Evolutionary conservation across 148 eudicot species (phyloP).

Genomic region (Arbutus unedo): DNA sequence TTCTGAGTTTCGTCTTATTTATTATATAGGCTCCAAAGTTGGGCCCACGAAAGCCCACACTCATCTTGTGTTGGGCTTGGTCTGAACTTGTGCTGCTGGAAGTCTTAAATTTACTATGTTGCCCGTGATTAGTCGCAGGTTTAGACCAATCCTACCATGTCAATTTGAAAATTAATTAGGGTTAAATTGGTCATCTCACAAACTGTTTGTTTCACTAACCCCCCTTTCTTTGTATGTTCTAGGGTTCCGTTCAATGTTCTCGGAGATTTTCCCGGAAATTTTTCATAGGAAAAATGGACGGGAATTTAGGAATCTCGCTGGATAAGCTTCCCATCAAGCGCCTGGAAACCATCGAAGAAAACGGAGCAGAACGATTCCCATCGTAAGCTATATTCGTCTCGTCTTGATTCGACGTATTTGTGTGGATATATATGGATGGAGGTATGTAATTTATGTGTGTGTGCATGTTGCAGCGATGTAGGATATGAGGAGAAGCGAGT

Average conservation of each 20-base stretch:
- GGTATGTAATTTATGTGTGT: neutral
- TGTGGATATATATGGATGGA: neutral
- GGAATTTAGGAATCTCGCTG: conserved; percentile 54
- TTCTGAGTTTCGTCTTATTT: too few species aligned
- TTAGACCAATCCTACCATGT: neutral
- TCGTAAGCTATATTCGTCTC: conserved; percentile 33
- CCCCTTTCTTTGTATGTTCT: neutral
- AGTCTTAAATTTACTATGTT: too few species aligned
- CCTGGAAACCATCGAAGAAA: conserved; percentile 70
- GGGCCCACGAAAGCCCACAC: too few species aligned
- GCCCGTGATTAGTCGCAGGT: too few species aligned
- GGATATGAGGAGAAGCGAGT: conserved; percentile 80
- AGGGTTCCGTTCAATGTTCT: neutral
- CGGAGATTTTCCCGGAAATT: conserved; percentile 6
- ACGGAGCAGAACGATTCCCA: conserved; percentile 77
- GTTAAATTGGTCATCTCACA: neutral
- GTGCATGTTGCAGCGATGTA: conserved; percentile 47
- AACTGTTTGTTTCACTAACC: neutral
- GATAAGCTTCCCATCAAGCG: conserved; percentile 95
- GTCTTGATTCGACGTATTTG: neutral
- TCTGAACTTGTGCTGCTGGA: too few species aligned
- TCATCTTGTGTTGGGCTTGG: too few species aligned
- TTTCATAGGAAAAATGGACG: conserved; percentile 32
- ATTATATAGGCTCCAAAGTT: too few species aligned
- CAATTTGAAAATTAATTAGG: neutral